Conservation (phyloP, 169 alveolate species). For the Perkinsus chesapeaki region DNA sequence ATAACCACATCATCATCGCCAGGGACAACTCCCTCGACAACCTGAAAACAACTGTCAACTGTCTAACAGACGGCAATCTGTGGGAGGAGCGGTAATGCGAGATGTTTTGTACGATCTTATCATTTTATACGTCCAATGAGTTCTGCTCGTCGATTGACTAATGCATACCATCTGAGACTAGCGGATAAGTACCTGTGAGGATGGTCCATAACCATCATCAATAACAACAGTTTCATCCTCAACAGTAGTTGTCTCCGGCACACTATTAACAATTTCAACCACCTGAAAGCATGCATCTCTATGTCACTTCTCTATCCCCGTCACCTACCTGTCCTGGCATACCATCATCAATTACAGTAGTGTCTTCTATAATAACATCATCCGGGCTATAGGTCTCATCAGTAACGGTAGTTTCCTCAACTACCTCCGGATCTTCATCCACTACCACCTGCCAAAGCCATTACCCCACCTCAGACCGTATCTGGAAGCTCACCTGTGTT, state of each 20-base stretch:
- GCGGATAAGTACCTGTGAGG: neutral
- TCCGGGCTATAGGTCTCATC: neutral
- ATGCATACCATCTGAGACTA: too few relatives aligned
- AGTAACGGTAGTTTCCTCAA: neutral
- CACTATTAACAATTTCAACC: neutral
- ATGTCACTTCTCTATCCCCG: too few relatives aligned
- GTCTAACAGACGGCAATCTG: too few relatives aligned
- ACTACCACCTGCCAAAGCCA: too few relatives aligned
- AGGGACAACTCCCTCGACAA: neutral
- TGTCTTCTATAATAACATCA: neutral
- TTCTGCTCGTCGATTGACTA: too few relatives aligned
- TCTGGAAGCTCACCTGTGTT: neutral
- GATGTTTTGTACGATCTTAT: too few relatives aligned
- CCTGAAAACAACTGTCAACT: neutral
- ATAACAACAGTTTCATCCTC: neutral
- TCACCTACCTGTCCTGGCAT: neutral
- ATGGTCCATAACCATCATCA: neutral
- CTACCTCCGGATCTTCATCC: neutral
- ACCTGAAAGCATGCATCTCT: too few relatives aligned
- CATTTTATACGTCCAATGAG: too few relatives aligned
- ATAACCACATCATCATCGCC: neutral
- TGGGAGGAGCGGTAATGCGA: too few relatives aligned
- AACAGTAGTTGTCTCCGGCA: neutral
- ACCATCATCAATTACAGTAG: neutral
- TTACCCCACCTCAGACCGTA: too few relatives aligned